phyloP scores from a whole-genome alignment of 306 rosid species.

The Sophora flavescens region DNA sequence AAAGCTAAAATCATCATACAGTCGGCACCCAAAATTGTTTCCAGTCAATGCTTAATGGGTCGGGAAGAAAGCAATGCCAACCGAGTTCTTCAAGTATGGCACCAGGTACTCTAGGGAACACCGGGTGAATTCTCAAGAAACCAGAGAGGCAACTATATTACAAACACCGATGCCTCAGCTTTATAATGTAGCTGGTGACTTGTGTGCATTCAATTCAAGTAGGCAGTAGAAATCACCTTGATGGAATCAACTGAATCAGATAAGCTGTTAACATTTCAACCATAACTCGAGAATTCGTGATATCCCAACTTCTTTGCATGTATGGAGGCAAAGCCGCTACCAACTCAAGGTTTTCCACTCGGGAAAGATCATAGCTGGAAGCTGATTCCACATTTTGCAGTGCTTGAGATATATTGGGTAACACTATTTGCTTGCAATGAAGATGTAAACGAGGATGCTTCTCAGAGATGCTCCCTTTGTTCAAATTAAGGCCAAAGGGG shows the following conservation, averaged over 20 bases:
- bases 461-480: constrained; percentile 72
- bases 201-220: not conserved
- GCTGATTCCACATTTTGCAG: constrained; percentile 58
- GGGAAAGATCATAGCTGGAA: constrained; percentile 65
- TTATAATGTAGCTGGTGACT: not conserved
- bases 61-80: not conserved
- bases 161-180: not conserved
- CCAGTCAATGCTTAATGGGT: not conserved
- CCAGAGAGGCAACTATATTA: not conserved
- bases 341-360: constrained; percentile 65
- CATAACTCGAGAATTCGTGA: constrained; percentile 54
- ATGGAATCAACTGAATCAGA: constrained; percentile 33
- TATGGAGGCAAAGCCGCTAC: constrained; percentile 73
- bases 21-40: not conserved
- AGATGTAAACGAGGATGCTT: constrained; percentile 78
- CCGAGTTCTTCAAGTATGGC: not conserved
- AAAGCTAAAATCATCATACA: not conserved
- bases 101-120: not conserved
- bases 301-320: constrained; percentile 93
- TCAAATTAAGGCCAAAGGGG: constrained; percentile 79
- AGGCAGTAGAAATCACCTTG: constrained; percentile 5
- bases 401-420: constrained; percentile 77
- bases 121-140: not conserved
- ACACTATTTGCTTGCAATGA: constrained; percentile 80
- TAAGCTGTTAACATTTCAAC: not conserved